Base-by-base conservation (phyloP, 306 rosid genomes). In the Crataegus laevigata region DNA sequence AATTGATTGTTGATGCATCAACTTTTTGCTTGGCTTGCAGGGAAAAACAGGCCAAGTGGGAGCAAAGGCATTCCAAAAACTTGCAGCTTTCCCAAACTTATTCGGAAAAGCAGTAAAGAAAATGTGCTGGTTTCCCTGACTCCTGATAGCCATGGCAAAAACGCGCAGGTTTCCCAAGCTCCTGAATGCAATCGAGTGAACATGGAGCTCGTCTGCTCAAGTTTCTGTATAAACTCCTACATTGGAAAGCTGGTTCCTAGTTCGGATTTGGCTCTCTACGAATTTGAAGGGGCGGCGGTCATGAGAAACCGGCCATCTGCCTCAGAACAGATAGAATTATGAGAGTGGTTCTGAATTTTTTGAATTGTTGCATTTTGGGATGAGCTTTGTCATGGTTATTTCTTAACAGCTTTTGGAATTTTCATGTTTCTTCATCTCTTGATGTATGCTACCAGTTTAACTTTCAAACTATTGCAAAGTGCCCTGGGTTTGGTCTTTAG, bases 21-120 rank as follows among this genome's bases (percentile, higher is more conserved):
- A 45, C 14, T 32, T 55, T 68, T 72, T 68, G 25, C 69, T 74
- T 78, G 75, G 63, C 67, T 59, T 85, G 81, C 89, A 85, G 91
- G 83, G 68, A 67, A 45, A 79, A 69, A 51, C 65, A 60, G 73
- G 29, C n/a, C 1, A 77, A 66, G 80, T 25, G 18, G 34, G 70
- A 9, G 12, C 3, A 19, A 36, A 69, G 50, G 42, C 59, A 62
- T 63, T 4, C 72, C 40, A 11, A 10, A 36, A 11, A 11, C 57
- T 24, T 24, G 55, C 28, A 59, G 68, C 25, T 50, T 15, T 24
- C 24, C 66, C 55, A 40, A 38, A 40, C 43, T 40, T 40, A 3
- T 40, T 40, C 1, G 3, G 64, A 54, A 54, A 32, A 71, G 64
- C 0, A 18, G 32, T 3, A 63, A n/a, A 2, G 52, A 54, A 54